phyloP scores from a whole-genome alignment of 1,284 basidiomycete genomes.

The Pterula multifida region DNA sequence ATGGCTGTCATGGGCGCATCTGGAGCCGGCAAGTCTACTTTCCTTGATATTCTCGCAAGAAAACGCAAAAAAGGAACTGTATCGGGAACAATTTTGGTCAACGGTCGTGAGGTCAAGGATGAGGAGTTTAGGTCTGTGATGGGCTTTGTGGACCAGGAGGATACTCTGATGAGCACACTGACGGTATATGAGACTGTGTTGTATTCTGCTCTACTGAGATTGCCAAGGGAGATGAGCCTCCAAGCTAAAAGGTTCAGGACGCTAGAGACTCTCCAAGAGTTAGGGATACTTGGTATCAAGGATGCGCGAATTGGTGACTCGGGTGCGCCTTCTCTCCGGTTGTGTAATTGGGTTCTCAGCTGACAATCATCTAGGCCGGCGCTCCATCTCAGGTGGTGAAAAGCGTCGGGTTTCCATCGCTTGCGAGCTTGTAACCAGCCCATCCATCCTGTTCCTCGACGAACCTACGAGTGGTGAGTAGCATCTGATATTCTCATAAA shows the following conservation, averaged over 20 bases:
- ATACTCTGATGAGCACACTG: constrained; percentile 90
- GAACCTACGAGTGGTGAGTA: constrained; percentile 86
- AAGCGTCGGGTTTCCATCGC: constrained; percentile 94
- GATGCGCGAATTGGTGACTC: constrained; percentile 83
- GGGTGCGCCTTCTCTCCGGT: constrained; percentile 29
- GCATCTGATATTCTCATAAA: not conserved
- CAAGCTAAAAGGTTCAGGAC: constrained; percentile 92
- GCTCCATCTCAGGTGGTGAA: constrained; percentile 92
- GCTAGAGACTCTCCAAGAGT: constrained; percentile 90
- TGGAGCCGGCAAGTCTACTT: constrained; percentile 92
- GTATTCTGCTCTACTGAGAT: constrained; percentile 80
- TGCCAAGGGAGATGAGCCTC: constrained; percentile 90
- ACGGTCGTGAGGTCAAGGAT: constrained; percentile 71
- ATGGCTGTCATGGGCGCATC: constrained; percentile 95
- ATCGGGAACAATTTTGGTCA: constrained; percentile 70
- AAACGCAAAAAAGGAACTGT: constrained; percentile 78
- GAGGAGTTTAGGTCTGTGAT: constrained; percentile 75
- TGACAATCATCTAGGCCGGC: constrained; percentile 32
- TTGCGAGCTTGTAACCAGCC: constrained; percentile 95
- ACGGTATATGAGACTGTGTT: constrained; percentile 97
- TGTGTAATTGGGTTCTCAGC: not conserved
- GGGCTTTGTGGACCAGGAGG: constrained; percentile 97
- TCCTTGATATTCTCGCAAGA: constrained; percentile 90
- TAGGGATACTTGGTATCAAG: constrained; percentile 88
- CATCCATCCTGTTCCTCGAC: constrained; percentile 91